Percentiles rank a stretch among this genome's conserved stretches.
These are phyloP conservation scores for Phytophthora colocasiae DNA, from an alignment of 352 stramenopile genomes.

Conservation along the genomic window DNA sequence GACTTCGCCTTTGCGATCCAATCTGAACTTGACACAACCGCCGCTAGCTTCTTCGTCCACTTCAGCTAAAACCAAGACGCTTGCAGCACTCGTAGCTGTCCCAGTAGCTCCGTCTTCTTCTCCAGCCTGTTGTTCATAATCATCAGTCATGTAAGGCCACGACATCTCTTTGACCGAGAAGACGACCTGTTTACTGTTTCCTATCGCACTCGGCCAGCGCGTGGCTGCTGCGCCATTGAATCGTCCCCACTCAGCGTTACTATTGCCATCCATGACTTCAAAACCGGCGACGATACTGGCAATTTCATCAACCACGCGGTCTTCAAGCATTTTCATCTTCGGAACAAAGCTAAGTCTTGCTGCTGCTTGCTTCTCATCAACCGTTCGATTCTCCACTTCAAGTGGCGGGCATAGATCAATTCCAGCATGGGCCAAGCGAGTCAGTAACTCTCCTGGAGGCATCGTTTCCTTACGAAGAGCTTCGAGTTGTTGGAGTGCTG, in stretches of 20 bases:
- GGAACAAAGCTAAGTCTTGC: constrained; percentile 43
- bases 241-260: constrained; percentile 20
- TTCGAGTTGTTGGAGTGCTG: constrained; percentile 55
- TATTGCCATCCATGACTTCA: constrained; percentile 53
- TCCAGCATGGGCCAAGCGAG: constrained; percentile 56
- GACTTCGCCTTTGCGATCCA: constrained; percentile 48
- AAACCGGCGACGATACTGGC: constrained; percentile 70
- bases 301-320: constrained; percentile 77
- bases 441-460: constrained; percentile 66
- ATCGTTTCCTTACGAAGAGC: constrained; percentile 44
- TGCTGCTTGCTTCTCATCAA: constrained; percentile 31
- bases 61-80: constrained; percentile 73
- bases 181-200: constrained; percentile 66
- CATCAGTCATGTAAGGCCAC: constrained; percentile 71
- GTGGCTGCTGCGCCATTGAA: constrained; percentile 22
- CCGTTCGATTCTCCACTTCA: constrained; percentile 15
- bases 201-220: constrained; percentile 38
- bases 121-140: constrained; percentile 29
- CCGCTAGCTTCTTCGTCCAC: constrained; percentile 68
- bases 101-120: constrained; percentile 30
- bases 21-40: constrained; percentile 75
- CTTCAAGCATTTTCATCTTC: constrained; percentile 72
- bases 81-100: constrained; percentile 44
- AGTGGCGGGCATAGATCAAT: constrained; percentile 67
- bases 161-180: constrained; percentile 80